Evolutionary conservation across 2,329 filamentous ascomycete genomes (phyloP).

Genomic region (Microdochium bolleyi): DNA sequence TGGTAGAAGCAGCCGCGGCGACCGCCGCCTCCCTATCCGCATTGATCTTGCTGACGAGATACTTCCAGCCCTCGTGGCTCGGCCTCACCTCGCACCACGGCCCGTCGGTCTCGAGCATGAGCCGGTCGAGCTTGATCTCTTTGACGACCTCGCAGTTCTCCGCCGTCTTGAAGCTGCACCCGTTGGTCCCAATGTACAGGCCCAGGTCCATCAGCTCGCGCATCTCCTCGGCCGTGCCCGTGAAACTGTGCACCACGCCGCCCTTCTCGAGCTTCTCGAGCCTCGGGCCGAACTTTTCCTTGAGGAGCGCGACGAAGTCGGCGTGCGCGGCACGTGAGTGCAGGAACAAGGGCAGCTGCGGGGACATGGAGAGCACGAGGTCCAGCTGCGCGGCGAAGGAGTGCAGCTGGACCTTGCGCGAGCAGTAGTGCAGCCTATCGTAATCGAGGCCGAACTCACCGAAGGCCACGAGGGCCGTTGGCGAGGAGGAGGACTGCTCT

Average conservation of each 20-base stretch:
- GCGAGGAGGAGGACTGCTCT: constrained; percentile 22
- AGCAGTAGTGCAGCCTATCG: constrained; percentile 78
- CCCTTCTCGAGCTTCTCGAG: constrained; percentile 62
- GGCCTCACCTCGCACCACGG: constrained; percentile 96
- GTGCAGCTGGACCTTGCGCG: constrained; percentile 70
- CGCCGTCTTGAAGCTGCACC: constrained; percentile 89
- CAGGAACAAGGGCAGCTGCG: constrained; percentile 82
- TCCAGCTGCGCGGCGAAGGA: constrained; percentile 80
- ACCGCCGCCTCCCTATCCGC: constrained; percentile 9
- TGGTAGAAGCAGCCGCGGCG: constrained; percentile 14
- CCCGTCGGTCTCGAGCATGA: constrained; percentile 96
- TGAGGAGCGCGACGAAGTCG: constrained; percentile 73
- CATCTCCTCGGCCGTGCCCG: constrained; percentile 82
- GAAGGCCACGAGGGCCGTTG: constrained; percentile 61
- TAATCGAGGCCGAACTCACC: constrained; percentile 97
- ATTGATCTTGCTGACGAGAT: constrained; percentile 35
- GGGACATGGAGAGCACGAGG: constrained; percentile 58
- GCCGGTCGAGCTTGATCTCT: constrained; percentile 65
- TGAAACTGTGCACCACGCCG: constrained; percentile 92
- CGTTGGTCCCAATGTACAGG: constrained; percentile 90
- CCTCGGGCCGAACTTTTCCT: constrained; percentile 43
- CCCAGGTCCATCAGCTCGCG: constrained; percentile 69
- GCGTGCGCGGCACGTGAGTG: constrained; percentile 82
- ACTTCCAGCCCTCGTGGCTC: constrained; percentile 76
- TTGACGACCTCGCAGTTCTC: constrained; percentile 84